phyloP scores from a whole-genome alignment of 305 asterid genomes.

The Fraxinus xanthoxyloides region DNA sequence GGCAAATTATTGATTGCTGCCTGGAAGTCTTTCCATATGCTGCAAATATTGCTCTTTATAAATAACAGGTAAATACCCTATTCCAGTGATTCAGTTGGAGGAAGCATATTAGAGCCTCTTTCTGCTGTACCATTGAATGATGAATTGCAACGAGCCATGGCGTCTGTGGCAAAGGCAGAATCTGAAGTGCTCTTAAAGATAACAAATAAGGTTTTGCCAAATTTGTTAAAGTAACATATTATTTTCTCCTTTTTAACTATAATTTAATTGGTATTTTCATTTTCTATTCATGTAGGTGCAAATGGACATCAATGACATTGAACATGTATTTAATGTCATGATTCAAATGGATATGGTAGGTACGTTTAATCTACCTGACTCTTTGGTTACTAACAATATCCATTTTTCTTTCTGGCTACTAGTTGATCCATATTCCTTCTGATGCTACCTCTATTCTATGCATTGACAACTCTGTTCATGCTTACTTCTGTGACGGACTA shows the following conservation, averaged over 20 bases:
- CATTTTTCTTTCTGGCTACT: conserved; percentile 20
- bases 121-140: conserved; percentile 86
- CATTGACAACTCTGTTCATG: neutral
- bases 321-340: conserved; percentile 49
- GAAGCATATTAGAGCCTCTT: conserved; percentile 81
- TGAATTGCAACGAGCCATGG: conserved; percentile 85
- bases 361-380: conserved; percentile 17
- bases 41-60: conserved; percentile 3
- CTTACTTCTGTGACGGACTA: neutral
- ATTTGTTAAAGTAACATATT: conserved; percentile 22
- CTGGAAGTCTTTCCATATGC: conserved; percentile 2
- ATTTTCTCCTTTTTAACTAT: conserved; percentile 13
- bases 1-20: conserved; percentile 12
- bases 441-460: conserved; percentile 17
- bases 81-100: conserved; percentile 85
- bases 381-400: conserved; percentile 2
- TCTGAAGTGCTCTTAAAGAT: conserved; percentile 77
- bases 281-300: conserved; percentile 57
- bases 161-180: conserved; percentile 83
- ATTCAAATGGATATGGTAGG: conserved; percentile 79
- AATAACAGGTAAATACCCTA: conserved; percentile 40
- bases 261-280: conserved; percentile 13
- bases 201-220: conserved; percentile 63
- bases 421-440: conserved; percentile 19
- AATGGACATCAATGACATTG: conserved; percentile 60